Percentiles rank a stretch among this genome's conserved stretches.
phyloP scores from a whole-genome alignment of 805 yeast species.

The Candida morakotiae region DNA sequence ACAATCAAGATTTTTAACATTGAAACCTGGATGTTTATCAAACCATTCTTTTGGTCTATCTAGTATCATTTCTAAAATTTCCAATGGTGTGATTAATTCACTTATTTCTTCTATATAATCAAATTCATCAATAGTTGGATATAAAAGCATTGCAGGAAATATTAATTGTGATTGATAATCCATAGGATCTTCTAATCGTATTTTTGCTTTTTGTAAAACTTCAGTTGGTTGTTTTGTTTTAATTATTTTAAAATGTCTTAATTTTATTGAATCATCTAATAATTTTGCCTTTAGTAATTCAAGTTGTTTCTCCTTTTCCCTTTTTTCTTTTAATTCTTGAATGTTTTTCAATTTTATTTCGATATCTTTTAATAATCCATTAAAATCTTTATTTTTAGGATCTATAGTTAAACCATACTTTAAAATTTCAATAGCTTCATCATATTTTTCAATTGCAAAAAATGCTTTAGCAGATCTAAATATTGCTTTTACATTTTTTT shows the following conservation, averaged over 20 bases:
- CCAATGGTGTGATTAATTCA: constrained; percentile 65
- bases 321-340: constrained; percentile 25
- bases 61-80: constrained; percentile 53
- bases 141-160: constrained; percentile 76
- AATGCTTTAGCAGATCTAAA: constrained; percentile 84
- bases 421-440: constrained; percentile 68
- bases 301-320: constrained; percentile 35
- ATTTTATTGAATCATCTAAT: constrained; percentile 54
- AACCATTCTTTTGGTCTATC: constrained; percentile 71
- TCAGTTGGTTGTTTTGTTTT: constrained; percentile 54
- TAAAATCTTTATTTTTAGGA: constrained; percentile 52
- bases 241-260: constrained; percentile 53
- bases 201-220: constrained; percentile 45
- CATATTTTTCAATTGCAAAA: constrained; percentile 57
- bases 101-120: constrained; percentile 76
- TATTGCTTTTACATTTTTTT: constrained; percentile 75
- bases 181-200: constrained; percentile 57
- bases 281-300: constrained; percentile 39
- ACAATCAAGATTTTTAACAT: constrained; percentile 56
- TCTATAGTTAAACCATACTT: constrained; percentile 65
- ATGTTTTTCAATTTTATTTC: constrained; percentile 30
- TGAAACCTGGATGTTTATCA: constrained; percentile 57
- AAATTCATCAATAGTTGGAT: constrained; percentile 80
- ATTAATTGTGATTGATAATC: constrained; percentile 75
- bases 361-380: constrained; percentile 41